phyloP scores from a whole-genome alignment of 1,139 yeast species.

The Blastobotrys arbuscula region DNA sequence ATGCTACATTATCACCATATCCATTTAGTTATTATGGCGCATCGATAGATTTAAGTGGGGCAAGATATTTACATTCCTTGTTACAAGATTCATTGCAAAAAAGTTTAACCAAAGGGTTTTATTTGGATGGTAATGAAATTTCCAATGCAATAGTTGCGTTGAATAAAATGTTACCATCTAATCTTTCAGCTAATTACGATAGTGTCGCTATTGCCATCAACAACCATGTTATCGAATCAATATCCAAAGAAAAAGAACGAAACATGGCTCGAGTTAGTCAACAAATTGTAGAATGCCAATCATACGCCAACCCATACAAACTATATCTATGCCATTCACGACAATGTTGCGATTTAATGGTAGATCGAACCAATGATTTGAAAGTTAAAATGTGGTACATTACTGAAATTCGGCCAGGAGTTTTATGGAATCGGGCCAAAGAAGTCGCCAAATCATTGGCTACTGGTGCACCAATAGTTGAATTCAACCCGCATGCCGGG shows the following conservation, averaged over 20 bases:
- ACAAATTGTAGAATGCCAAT: conserved; percentile 21
- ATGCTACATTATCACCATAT: conserved; percentile 10
- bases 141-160: conserved; percentile 24
- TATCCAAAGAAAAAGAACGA: conserved; percentile 20
- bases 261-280: conserved; percentile 15
- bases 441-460: conserved; percentile 28
- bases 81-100: conserved; percentile 23
- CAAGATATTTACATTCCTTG: conserved; percentile 18
- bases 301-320: conserved; percentile 22
- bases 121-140: conserved; percentile 25
- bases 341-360: conserved; percentile 17
- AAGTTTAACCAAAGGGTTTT: conserved; percentile 22
- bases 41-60: background rate
- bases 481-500: background rate
- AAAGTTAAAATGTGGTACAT: conserved; percentile 34
- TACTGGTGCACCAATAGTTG: conserved; percentile 14
- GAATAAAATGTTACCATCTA: conserved; percentile 20
- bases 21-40: conserved; percentile 10
- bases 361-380: conserved; percentile 19
- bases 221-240: conserved; percentile 20
- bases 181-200: conserved; percentile 16
- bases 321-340: conserved; percentile 19
- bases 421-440: conserved; percentile 29
- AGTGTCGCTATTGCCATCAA: conserved; percentile 22
- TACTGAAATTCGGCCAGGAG: conserved; percentile 29